Percentiles rank a stretch among this genome's conserved stretches.
These are phyloP conservation scores for Moesziomyces parantarcticus DNA, from an alignment of 1,284 basidiomycete species.

Conservation along the genomic window DNA sequence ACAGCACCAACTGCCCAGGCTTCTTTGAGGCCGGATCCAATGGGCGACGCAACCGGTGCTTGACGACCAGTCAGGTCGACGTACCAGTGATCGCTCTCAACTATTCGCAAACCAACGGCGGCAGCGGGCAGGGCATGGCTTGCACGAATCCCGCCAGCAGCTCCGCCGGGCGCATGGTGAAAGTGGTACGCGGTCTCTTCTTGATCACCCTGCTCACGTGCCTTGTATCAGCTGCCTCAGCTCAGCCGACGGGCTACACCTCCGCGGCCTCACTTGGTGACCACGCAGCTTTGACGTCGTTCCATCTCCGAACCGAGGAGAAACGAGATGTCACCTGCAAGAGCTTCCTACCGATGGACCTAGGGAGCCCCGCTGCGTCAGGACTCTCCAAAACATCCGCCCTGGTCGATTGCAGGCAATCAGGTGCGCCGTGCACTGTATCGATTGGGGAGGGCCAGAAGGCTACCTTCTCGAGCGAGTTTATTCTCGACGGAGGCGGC, in stretches of 20 bases:
- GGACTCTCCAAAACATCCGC: not conserved
- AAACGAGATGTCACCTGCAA: not conserved
- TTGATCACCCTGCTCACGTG: not conserved
- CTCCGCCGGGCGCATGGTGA: not conserved
- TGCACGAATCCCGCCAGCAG: not conserved
- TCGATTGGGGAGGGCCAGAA: not conserved
- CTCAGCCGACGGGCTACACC: not conserved
- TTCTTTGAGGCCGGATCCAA: not conserved
- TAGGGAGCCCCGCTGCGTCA: not conserved
- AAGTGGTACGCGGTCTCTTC: not conserved
- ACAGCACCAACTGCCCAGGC: not conserved
- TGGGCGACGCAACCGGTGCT: not conserved
- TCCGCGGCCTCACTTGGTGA: not conserved
- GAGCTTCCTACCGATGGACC: not conserved
- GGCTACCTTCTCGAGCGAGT: not conserved
- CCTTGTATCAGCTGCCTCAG: not conserved
- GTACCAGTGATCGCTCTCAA: not conserved
- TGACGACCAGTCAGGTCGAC: not conserved
- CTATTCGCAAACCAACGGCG: not conserved
- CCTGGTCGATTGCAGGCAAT: not conserved
- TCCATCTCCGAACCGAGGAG: too few species aligned
- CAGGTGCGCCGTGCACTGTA: not conserved
- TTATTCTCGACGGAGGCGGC: not conserved
- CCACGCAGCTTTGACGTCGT: too few species aligned
- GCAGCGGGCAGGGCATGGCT: not conserved